Conservation (phyloP, 345 rosid genomes). For the Hypericum perforatum region DNA sequence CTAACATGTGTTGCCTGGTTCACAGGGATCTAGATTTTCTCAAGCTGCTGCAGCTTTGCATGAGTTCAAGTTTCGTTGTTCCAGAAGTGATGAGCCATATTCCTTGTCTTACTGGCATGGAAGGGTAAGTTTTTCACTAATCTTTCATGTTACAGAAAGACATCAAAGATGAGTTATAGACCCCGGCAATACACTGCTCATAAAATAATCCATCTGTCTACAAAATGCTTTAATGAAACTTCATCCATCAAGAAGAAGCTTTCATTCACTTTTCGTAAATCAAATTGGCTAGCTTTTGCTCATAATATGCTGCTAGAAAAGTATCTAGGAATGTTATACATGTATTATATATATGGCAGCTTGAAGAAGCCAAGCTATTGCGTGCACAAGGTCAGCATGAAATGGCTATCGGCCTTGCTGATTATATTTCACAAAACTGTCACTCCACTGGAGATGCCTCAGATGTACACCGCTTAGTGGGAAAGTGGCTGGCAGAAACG, state of each 20-base stretch:
- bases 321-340: neutral
- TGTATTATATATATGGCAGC: conserved; percentile 33
- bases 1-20: conserved; percentile 16
- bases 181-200: neutral
- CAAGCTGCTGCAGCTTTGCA: conserved; percentile 81
- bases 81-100: conserved; percentile 31
- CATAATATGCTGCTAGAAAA: neutral
- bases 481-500: conserved; percentile 97
- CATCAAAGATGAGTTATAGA: neutral
- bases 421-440: conserved; percentile 58
- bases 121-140: conserved; percentile 43
- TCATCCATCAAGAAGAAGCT: too few relatives aligned
- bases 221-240: too few relatives aligned
- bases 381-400: conserved; percentile 91
- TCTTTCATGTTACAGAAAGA: neutral
- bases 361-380: conserved; percentile 91
- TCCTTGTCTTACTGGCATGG: conserved; percentile 68
- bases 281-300: neutral
- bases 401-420: conserved; percentile 87
- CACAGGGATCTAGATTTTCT: conserved; percentile 75
- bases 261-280: too few relatives aligned
- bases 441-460: conserved; percentile 54
- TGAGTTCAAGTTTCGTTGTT: conserved; percentile 66
- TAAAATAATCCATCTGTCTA: too few relatives aligned
- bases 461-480: conserved; percentile 71